Conservation (phyloP, 2,329 filamentous ascomycete genomes). For the Ilyonectria sp. region DNA sequence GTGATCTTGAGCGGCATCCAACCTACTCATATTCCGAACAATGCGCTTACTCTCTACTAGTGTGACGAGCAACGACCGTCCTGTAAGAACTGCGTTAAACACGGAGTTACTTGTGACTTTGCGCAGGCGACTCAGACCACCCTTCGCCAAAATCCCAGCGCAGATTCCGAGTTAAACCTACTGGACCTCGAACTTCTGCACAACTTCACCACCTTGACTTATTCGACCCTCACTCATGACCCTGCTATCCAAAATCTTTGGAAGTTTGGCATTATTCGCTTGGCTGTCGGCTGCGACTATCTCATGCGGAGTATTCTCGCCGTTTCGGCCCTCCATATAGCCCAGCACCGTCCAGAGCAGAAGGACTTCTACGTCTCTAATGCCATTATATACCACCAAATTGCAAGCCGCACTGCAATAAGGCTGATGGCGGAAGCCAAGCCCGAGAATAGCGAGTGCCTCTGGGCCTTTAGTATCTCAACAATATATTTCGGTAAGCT, state of each 20-base stretch:
- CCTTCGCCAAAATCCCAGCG: background rate
- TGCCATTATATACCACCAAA: conserved; percentile 4
- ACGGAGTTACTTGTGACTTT: conserved; percentile 7
- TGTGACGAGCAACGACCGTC: conserved; percentile 5
- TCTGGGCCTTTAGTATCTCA: background rate
- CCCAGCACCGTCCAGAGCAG: conserved; percentile 1
- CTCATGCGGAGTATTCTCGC: conserved; percentile 5
- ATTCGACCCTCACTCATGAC: background rate
- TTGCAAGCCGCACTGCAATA: background rate
- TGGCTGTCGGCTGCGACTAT: background rate
- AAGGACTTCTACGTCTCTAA: background rate
- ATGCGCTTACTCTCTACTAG: background rate
- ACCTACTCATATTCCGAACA: background rate
- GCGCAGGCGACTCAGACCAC: background rate
- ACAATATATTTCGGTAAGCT: conserved; percentile 8
- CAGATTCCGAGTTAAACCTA: background rate
- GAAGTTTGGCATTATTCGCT: conserved; percentile 1
- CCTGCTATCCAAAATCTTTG: background rate
- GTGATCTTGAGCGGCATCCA: background rate
- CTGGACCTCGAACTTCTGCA: conserved; percentile 5
- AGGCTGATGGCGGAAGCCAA: background rate
- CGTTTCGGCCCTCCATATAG: conserved; percentile 6
- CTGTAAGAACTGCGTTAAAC: conserved; percentile 1
- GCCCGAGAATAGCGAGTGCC: background rate
- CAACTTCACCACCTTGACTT: conserved; percentile 3